phyloP scores from a whole-genome alignment of 202 grass and related monocot species.

The Saccharum hybrid region DNA sequence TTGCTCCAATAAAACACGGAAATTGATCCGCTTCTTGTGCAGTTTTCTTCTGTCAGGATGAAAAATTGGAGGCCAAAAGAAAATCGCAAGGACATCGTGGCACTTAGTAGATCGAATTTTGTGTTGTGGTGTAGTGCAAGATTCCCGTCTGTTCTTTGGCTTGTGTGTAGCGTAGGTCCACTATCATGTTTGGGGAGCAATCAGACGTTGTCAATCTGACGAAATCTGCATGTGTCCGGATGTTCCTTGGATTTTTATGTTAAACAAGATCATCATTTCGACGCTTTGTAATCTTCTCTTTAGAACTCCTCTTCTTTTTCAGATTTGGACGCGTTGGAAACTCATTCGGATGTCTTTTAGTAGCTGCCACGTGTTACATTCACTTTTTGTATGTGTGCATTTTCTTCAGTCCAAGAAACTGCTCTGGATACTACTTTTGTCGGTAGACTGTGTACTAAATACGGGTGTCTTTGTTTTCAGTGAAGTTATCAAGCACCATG shows the following conservation, averaged over 20 bases:
- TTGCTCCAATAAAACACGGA: neutral
- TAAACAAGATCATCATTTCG: neutral
- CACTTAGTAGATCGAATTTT: no score
- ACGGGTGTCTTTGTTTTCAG: neutral
- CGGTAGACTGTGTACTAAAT: neutral
- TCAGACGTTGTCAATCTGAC: neutral
- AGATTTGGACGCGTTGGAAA: constrained; percentile 27
- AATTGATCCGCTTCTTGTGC: neutral
- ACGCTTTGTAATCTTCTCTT: constrained; percentile 9
- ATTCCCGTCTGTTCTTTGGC: neutral
- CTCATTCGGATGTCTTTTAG: neutral
- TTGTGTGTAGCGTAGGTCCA: no score
- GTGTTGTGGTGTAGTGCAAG: neutral
- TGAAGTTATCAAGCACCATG: neutral
- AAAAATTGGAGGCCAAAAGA: neutral
- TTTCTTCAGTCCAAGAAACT: neutral
- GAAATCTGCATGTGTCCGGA: constrained; percentile 24
- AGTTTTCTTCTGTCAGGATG: neutral
- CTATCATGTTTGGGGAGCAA: no score
- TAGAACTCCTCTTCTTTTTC: neutral
- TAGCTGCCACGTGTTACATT: neutral
- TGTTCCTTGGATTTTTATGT: neutral
- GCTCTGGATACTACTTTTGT: neutral
- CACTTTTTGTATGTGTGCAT: neutral
- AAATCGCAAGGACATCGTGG: no score